Base-by-base conservation (phyloP, 495 filamentous ascomycete species). In the Xylaria scruposa region DNA sequence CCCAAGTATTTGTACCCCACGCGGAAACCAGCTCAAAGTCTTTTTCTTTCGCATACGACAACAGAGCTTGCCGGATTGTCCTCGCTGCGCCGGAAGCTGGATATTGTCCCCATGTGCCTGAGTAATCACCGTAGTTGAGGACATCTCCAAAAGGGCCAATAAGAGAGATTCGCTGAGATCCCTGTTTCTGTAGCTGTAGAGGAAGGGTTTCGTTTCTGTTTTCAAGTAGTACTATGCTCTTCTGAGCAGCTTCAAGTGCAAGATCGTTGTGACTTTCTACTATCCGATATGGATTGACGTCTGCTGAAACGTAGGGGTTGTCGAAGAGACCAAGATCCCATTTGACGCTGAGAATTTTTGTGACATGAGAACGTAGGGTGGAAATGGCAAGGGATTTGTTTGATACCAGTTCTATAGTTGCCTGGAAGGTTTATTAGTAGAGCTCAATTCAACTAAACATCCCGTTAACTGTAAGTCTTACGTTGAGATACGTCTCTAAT, bases 71-170 rank as follows among this genome's bases (percentile, higher is more conserved):
- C 1, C 83, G 78, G 21, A 84, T 81, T 12, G 81, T 86, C 19
- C 71, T 77, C 2, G 83, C 78, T 24, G 80, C 70, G 13, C 72
- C 66, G 33, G 17, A 15, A 17, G 78, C 81, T 3, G 83, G 83
- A 68, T 81, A 82, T 33, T 80, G 78, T 1, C 83, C 83, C 71
- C 77, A 84, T 56, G 78, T 67, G 13, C 79, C 80, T 4, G 81
- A 81, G 71, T 83, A 83, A 44, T 81, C 81, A 12, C 81, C 83
- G 63, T 81, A 83, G 67, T 86, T 84, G 49, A 85, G 73, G 46
- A 76, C 79, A 64, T 85, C 83, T 0, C 77, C 63, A 46, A 83
- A 86, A 4, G 81, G 83, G 1, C 84, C 83, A 29, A 85, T 74
- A 17, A 83, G 75, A 21, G 78, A 81, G 53, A 83, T 79, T 38